Evolutionary conservation across 352 stramenopile genomes (phyloP).

Genomic region (Phytophthora macrochlamydospora): DNA sequence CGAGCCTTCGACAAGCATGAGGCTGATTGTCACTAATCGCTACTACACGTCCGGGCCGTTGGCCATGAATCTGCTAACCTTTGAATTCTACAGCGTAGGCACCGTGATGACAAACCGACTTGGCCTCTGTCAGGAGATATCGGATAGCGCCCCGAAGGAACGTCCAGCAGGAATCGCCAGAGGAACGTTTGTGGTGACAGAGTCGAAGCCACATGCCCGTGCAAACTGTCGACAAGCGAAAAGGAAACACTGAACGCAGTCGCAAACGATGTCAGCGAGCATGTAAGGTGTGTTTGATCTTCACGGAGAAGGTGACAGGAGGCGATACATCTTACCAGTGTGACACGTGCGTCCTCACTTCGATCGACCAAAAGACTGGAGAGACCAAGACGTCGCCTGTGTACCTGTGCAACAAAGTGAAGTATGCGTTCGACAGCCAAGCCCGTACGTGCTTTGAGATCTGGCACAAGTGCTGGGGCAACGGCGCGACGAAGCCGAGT

Average conservation of each 20-base stretch:
- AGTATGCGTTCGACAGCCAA: too few relatives aligned
- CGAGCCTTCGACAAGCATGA: not conserved
- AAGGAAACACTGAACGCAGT: not conserved
- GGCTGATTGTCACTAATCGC: not conserved
- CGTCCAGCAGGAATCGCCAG: not conserved
- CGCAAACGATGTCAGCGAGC: constrained; percentile 1
- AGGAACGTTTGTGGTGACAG: not conserved
- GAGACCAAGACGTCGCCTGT: too few relatives aligned
- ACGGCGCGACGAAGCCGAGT: too few relatives aligned
- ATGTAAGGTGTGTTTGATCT: constrained; percentile 6
- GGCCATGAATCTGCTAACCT: not conserved
- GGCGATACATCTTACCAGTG: constrained; percentile 1
- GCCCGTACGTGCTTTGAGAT: too few relatives aligned
- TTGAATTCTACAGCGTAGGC: not conserved
- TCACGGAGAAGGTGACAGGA: not conserved
- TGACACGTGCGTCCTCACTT: not conserved
- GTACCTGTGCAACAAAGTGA: too few relatives aligned
- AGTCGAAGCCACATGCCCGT: not conserved
- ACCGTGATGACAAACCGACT: not conserved
- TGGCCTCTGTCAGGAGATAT: not conserved
- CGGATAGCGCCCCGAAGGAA: not conserved
- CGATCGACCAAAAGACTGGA: too few relatives aligned
- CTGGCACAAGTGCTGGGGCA: too few relatives aligned
- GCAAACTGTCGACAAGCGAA: not conserved
- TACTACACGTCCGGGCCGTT: not conserved